phyloP scores from a whole-genome alignment of 2,329 filamentous ascomycete genomes.

The Fusarium sp. region DNA sequence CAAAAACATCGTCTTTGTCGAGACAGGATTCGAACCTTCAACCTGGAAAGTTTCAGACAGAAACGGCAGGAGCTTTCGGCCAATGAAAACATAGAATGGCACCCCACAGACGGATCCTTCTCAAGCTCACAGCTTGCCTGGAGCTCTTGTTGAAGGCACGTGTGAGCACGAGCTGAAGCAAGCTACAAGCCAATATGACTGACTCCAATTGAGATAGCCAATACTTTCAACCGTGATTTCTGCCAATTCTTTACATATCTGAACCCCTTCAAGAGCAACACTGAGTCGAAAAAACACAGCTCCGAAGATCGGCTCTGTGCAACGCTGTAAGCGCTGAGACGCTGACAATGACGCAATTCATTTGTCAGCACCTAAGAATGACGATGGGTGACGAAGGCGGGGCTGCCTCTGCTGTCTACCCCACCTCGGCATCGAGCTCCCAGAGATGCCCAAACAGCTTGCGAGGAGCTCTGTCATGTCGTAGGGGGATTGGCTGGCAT shows the following conservation, averaged over 20 bases:
- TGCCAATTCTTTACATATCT: background rate
- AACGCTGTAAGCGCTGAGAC: background rate
- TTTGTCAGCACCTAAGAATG: slow-evolving; percentile 43
- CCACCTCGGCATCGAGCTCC: slow-evolving; percentile 33
- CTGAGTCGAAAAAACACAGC: background rate
- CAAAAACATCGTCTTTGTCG: background rate
- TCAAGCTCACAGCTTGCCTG: background rate
- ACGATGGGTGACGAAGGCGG: slow-evolving; percentile 41
- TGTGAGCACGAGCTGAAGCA: background rate
- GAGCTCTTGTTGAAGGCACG: background rate
- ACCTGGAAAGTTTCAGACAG: background rate
- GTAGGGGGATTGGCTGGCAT: slow-evolving; percentile 28
- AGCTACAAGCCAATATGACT: background rate
- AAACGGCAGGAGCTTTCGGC: background rate
- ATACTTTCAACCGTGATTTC: background rate
- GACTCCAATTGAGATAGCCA: background rate
- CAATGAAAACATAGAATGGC: background rate
- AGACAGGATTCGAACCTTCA: background rate
- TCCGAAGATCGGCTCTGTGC: slow-evolving; percentile 35
- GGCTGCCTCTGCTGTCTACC: slow-evolving; percentile 24
- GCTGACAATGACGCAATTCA: slow-evolving; percentile 43
- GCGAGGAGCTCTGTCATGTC: slow-evolving; percentile 18
- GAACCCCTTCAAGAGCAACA: background rate
- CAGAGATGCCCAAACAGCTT: slow-evolving; percentile 27
- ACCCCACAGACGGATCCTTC: background rate